Conservation (phyloP, 2,329 filamentous ascomycete species). For the Tolypocladium tropicale region DNA sequence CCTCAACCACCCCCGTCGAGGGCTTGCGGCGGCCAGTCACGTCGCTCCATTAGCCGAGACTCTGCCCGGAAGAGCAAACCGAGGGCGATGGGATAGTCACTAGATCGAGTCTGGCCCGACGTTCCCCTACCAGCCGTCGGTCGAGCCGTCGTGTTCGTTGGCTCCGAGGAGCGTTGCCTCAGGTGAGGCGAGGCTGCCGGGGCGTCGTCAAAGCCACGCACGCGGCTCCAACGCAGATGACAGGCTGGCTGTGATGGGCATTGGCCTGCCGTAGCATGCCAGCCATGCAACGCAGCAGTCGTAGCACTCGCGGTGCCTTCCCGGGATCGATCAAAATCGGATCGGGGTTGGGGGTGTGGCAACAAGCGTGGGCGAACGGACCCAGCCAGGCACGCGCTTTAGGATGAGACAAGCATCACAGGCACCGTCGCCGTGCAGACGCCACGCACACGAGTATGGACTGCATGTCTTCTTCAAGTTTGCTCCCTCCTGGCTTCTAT, state of each 20-base stretch:
- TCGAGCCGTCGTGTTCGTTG: neutral
- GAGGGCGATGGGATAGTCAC: neutral
- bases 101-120: neutral
- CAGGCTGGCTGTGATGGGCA: neutral
- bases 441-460: neutral
- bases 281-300: neutral
- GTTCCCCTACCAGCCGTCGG: neutral
- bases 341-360: neutral
- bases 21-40: neutral
- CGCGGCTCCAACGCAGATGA: neutral
- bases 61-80: neutral
- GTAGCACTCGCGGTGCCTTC: neutral
- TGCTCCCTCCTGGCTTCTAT: neutral
- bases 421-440: neutral
- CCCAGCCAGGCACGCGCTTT: neutral
- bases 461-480: neutral
- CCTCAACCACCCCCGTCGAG: neutral
- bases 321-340: neutral
- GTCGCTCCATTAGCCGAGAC: neutral
- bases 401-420: neutral
- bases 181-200: neutral
- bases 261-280: neutral
- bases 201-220: neutral
- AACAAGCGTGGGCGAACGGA: neutral
- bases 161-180: neutral